Evolutionary conservation across 495 filamentous ascomycete species (phyloP), one percentile per base, ranked within the genome.

Genomic region (Talaromyces ruber): DNA sequence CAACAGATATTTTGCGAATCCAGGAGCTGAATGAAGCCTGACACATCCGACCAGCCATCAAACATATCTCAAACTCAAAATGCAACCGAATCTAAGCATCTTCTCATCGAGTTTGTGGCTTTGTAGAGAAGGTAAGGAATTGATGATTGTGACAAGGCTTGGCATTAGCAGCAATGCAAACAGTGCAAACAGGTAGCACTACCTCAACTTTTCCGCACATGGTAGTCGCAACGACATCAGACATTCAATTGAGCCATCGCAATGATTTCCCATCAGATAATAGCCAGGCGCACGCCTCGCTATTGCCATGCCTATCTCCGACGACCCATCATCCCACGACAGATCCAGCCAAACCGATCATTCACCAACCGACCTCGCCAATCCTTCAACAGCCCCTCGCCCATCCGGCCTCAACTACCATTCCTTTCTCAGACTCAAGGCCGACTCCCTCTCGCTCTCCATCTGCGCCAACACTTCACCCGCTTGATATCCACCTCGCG

Each of bases 401-500:
- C 71, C 14, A 75, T 76, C 24, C 85, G 92, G n/a, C 91, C 92
- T 28, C 88, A 93, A 68, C 75, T 94, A 26, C 88, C 89, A 21
- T 96, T 91, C 71, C 87, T 92, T 68, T 82, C 82, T 58, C 82
- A 81, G 34, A 68, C 75, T n/a, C 66, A 77, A 32, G 72, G 70
- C 32, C 70, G 60, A 30, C 74, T 73, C 45, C 70, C 71, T 16
- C 65, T 74, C 16, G 74, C 73, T 39, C 79, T 74, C 70, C 68
- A 79, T 61, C 66, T 75, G 14, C 77, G 76, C 64, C 79, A 80
- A 45, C 83, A 86, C 25, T 81, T 86, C 39, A 81, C 84, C 6
- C 87, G 91, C 24, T 78, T 90, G 51, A 74, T 93, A 30, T 91
- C 88, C n/a, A 93, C 90, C 0, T 86, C 92, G 68, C 82, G 81